phyloP scores from a whole-genome alignment of 257 asterid species.

The Anisodus acutangulus region DNA sequence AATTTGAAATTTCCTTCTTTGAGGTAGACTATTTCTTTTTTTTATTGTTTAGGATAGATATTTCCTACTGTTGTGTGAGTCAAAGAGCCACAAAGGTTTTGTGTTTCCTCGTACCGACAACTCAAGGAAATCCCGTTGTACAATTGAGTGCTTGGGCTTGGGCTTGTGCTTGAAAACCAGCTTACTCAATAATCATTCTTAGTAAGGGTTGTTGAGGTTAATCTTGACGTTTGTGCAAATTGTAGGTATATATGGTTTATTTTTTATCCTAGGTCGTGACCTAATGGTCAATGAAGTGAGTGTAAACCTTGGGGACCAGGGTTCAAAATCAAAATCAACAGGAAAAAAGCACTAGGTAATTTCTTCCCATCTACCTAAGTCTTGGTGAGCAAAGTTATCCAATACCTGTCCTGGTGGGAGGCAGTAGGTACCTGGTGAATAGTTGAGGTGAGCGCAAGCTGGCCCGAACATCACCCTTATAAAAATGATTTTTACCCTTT shows the following conservation, averaged over 20 bases:
- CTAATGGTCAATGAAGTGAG: background rate
- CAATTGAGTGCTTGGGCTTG: background rate
- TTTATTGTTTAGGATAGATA: no score
- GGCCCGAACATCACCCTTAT: background rate
- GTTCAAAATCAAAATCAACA: background rate
- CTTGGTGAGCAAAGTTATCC: background rate
- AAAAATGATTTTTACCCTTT: background rate
- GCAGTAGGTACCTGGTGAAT: background rate
- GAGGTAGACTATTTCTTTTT: background rate
- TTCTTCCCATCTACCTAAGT: background rate
- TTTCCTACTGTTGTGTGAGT: background rate
- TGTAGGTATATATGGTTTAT: background rate
- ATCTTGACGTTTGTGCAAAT: background rate
- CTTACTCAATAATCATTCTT: background rate
- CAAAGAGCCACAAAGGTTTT: background rate
- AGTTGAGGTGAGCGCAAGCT: conserved; percentile 1
- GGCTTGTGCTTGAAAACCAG: background rate
- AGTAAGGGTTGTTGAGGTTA: background rate
- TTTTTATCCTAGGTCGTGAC: background rate
- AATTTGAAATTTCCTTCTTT: background rate
- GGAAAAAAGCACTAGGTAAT: background rate
- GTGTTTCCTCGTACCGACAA: background rate
- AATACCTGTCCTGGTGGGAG: background rate
- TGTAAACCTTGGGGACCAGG: background rate
- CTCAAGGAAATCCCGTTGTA: background rate